phyloP scores from a whole-genome alignment of 441 rosid genomes.

The Flueggea neowawraea region DNA sequence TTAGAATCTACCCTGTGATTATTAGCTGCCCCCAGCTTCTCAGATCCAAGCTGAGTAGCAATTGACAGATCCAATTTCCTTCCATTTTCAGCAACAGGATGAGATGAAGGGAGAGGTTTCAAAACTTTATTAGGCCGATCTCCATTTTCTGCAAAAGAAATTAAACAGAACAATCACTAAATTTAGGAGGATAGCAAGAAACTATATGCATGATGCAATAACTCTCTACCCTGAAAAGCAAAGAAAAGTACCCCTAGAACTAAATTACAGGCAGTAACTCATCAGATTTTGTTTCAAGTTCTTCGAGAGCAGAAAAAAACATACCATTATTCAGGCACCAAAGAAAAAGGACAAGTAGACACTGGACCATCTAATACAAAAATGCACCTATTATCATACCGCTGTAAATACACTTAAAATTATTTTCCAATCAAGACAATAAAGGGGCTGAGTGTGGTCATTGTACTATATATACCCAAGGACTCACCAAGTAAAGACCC shows the following conservation, averaged over 20 bases:
- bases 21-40: constrained; percentile 26
- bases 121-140: constrained; percentile 38
- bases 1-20: constrained; percentile 31
- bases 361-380: too few species aligned
- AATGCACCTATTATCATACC: too few species aligned
- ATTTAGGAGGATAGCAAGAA: not conserved
- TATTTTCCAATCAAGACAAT: too few species aligned
- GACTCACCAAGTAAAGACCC: constrained; percentile 66
- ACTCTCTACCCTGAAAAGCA: too few species aligned
- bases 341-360: too few species aligned
- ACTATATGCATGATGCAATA: too few species aligned
- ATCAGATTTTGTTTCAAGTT: too few species aligned
- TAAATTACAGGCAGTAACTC: too few species aligned
- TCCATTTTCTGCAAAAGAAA: constrained; percentile 49
- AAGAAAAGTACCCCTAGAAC: too few species aligned
- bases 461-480: constrained; percentile 24
- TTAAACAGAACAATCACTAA: not conserved
- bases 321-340: too few species aligned
- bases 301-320: too few species aligned
- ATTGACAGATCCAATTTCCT: constrained; percentile 36
- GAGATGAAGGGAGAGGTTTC: constrained; percentile 26
- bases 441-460: constrained; percentile 5
- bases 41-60: constrained; percentile 22
- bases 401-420: too few species aligned
- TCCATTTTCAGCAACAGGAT: constrained; percentile 41